These are phyloP conservation scores for Fragaria iinumae DNA, from an alignment of 306 rosid genomes.

Conservation along the genomic window DNA sequence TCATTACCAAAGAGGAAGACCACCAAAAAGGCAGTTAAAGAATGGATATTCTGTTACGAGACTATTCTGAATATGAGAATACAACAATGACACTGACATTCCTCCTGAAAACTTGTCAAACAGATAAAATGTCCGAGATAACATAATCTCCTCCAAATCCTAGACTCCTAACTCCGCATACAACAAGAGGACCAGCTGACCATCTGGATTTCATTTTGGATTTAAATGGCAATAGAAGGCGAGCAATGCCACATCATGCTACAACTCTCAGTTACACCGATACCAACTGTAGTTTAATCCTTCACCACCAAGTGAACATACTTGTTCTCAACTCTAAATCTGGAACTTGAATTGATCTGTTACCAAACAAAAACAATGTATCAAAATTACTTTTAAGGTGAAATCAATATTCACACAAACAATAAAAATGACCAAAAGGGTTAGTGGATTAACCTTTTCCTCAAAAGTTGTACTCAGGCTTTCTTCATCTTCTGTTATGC, in stretches of 20 bases:
- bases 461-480: conserved; percentile 50
- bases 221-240: conserved; percentile 17
- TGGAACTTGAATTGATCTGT: conserved; percentile 84
- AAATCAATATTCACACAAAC: too few species aligned
- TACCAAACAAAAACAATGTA: neutral
- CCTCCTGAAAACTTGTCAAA: conserved; percentile 7
- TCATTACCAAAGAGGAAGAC: neutral
- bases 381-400: too few species aligned
- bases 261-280: neutral
- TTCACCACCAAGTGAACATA: conserved; percentile 58
- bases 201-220: conserved; percentile 5
- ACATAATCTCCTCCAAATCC: conserved; percentile 12
- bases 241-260: conserved; percentile 16
- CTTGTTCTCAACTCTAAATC: conserved; percentile 65
- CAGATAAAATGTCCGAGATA: neutral
- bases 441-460: conserved; percentile 45
- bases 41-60: neutral
- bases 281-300: conserved; percentile 32
- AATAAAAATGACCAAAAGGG: too few species aligned
- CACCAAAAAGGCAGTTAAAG: neutral
- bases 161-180: neutral
- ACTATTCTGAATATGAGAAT: neutral
- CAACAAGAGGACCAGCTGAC: conserved; percentile 7
- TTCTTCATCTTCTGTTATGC: conserved; percentile 53
- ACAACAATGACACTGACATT: conserved; percentile 7